Evolutionary conservation across 768 basidiomycete genomes (phyloP).

Genomic region (Suillus lakei): DNA sequence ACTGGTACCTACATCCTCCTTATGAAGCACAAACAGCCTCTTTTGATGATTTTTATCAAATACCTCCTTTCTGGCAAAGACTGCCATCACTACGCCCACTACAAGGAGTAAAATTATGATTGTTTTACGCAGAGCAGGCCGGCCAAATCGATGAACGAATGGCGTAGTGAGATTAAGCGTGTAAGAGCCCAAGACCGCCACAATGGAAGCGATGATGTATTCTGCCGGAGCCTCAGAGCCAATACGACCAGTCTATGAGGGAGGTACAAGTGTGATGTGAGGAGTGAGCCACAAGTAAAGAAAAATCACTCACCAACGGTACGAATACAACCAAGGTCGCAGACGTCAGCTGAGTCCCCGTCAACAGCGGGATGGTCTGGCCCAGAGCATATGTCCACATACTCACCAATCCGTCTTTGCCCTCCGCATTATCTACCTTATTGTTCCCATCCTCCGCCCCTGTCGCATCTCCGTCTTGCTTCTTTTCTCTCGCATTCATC

Average conservation of each 20-base stretch:
- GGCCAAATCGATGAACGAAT: conserved; percentile 75
- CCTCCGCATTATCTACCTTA: background rate
- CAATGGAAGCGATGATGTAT: conserved; percentile 83
- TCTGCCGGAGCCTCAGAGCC: conserved; percentile 87
- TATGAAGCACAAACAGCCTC: conserved; percentile 79
- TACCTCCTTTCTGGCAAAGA: conserved; percentile 62
- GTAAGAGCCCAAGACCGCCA: conserved; percentile 60
- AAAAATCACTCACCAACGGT: conserved; percentile 63
- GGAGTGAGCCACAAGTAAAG: background rate
- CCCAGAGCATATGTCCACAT: conserved; percentile 69
- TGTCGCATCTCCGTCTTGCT: conserved; percentile 7
- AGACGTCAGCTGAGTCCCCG: conserved; percentile 60
- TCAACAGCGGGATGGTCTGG: conserved; percentile 56
- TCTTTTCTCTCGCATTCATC: background rate
- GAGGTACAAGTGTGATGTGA: background rate
- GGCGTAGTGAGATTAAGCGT: conserved; percentile 66
- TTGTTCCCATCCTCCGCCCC: background rate
- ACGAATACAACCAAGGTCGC: conserved; percentile 87
- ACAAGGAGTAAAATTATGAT: conserved; percentile 51
- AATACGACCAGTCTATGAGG: conserved; percentile 75
- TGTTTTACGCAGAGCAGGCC: conserved; percentile 37
- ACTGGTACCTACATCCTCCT: conserved; percentile 73
- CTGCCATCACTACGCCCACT: conserved; percentile 56
- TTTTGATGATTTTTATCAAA: conserved; percentile 91
- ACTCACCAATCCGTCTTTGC: conserved; percentile 44